phyloP scores from a whole-genome alignment of 202 grass and related monocot genomes.

The Eragrostis tef region DNA sequence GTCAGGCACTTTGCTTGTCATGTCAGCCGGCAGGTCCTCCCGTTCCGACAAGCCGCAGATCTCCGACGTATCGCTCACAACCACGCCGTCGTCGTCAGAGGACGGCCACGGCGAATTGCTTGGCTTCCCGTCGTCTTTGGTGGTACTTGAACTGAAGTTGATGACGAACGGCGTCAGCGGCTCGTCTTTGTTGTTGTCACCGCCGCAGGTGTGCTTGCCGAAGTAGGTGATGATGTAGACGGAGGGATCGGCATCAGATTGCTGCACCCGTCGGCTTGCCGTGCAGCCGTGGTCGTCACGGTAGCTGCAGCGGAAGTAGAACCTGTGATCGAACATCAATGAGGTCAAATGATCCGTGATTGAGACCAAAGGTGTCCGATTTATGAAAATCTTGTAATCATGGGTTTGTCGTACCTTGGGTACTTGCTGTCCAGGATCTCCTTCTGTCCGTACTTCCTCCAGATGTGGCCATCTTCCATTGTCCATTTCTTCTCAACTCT shows the following conservation, averaged over 20 bases:
- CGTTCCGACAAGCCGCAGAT: background rate
- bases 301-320: constrained; percentile 39
- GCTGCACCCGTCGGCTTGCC: constrained; percentile 25
- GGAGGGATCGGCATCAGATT: background rate
- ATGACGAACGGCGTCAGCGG: constrained; percentile 12
- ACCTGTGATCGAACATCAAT: too few species aligned
- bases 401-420: constrained; percentile 30
- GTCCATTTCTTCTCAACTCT: constrained; percentile 21
- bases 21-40: background rate
- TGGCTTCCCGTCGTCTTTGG: background rate
- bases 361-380: background rate
- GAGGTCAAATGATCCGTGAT: background rate
- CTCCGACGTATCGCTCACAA: background rate
- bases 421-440: too few species aligned
- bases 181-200: background rate
- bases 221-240: constrained; percentile 29
- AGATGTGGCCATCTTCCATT: background rate
- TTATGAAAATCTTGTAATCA: background rate
- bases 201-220: constrained; percentile 19
- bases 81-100: background rate
- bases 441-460: too few species aligned
- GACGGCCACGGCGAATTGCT: constrained; percentile 9
- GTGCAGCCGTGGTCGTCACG: constrained; percentile 3
- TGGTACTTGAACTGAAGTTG: background rate
- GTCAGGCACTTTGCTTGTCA: background rate